Evolutionary conservation across 1,139 yeast species (phyloP), one percentile per base, ranked within the genome.

Genomic region (Hyphopichia pseudoburtonii): DNA sequence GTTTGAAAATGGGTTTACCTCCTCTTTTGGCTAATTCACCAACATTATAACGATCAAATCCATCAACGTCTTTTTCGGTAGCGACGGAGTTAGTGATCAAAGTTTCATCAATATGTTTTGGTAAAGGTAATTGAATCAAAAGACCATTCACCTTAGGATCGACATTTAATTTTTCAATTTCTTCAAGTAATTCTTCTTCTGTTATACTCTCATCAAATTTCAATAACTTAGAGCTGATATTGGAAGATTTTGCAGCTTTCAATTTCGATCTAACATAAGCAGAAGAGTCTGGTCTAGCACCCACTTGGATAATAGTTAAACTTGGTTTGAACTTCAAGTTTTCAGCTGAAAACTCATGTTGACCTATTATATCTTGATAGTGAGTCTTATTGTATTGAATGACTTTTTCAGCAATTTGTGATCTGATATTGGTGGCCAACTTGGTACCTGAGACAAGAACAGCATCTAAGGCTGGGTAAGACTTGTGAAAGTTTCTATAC

Each of bases 11-110:
- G 18, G 92, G 88, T 17, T 62, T 57, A n/a, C 90, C 90, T 37
- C 83, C 85, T 55, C 79, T 78, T 56, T 84, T 84, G 42, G 86
- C 72, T 43, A 85, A 70, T 49, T 85, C 92, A 39, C 92, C 94
- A 40, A 82, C 82, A 55, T 85, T 85, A 57, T 72, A 75, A 45
- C 86, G 80, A 37, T 82, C 85, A 51, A 85, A 83, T 2, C 94
- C 94, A 61, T 85, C 94, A 24, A 85, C 90, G 52, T 85, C 94
- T 55, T 85, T 85, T 36, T 73, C 80, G 32, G 78, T 78, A 12
- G 70, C 64, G 11, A 85, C 92, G 2, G 85, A 67, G 56, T 83
- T 82, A 24, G 94, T 84, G 39, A 85, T 70, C 34, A 62, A 56
- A 18, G 85, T 78, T 61, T 84, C 90, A 52, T 84, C 76, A 37